Base-by-base conservation (phyloP, 306 rosid species). In the Gillenia trifoliata region DNA sequence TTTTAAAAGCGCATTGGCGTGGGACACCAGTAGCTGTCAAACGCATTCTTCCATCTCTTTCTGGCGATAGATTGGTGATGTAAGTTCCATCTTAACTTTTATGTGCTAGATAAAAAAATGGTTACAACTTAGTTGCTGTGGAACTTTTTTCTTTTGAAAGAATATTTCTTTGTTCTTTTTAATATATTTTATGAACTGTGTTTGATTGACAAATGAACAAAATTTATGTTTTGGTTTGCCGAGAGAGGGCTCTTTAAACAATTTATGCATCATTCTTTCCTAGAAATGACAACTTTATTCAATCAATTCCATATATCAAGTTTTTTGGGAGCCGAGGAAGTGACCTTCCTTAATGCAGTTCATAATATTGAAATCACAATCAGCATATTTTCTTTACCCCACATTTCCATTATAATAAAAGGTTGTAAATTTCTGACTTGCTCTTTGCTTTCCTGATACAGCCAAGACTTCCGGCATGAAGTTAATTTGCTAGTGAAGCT, bases 401-500 rank as follows among this genome's bases (percentile, higher is more conserved):
- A 20, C 9, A 5, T 25, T 50, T 28, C n/a, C 7, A 29, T n/a
- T 57, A 20, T 12, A 43, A 34, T 26, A 20, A 69, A 66, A 50
- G 50, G 50, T 56, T 28, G 31, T 38, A 49, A 50, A 75, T 71
- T 38, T 64, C 75, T 79, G 41, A 52, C 61, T 12, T 47, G 5
- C 45, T 55, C 6, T 29, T 30, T 64, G 56, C 29, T 70, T 79
- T 83, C 75, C 76, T 83, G 33, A 62, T 72, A 66, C 89, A 92
- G 98, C 81, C 96, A 94, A 85, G 99, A 95, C 83, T 95, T 95
- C 73, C 83, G 98, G 77, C 99, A 95, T 72, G 99, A 95, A 83
- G 99, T 95, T 77, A 89, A 81, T 79, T 86, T 95, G 89, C 86
- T 95, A 43, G 98, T 95, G 92, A 95, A 95, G 92, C 93, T 95